These are phyloP conservation scores for Eremochloa ophiuroides DNA, from an alignment of 176 grass and related monocot genomes.

Conservation along the genomic window DNA sequence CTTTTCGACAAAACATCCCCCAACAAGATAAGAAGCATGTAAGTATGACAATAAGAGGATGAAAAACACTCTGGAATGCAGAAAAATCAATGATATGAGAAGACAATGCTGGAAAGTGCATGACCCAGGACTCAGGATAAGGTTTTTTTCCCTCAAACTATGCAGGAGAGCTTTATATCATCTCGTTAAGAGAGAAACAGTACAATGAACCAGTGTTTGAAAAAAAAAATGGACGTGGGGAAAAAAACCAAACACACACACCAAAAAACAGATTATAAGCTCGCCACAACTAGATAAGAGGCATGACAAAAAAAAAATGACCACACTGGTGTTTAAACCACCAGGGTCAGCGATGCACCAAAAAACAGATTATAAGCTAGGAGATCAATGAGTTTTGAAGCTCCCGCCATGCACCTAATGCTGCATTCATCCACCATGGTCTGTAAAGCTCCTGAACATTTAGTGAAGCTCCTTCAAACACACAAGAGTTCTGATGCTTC, in stretches of 20 bases:
- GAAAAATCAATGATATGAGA: conserved; percentile 9
- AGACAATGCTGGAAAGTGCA: neutral
- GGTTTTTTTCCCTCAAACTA: neutral
- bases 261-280: neutral
- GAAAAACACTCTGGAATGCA: neutral
- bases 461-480: neutral
- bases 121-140: neutral
- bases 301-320: neutral
- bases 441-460: neutral
- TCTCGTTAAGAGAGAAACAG: neutral
- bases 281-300: neutral
- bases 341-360: neutral
- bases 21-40: neutral
- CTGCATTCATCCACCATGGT: neutral
- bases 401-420: neutral
- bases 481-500: neutral
- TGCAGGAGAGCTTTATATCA: neutral
- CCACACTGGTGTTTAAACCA: neutral
- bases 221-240: neutral
- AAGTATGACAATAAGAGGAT: neutral
- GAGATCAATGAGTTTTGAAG: neutral
- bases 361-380: too few relatives aligned
- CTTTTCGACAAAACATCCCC: neutral
- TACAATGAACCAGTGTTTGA: neutral
- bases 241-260: neutral